Percentiles rank a stretch among this genome's conserved stretches.
Conservation (phyloP, 495 filamentous ascomycete species). For the Penicillium herquei region DNA sequence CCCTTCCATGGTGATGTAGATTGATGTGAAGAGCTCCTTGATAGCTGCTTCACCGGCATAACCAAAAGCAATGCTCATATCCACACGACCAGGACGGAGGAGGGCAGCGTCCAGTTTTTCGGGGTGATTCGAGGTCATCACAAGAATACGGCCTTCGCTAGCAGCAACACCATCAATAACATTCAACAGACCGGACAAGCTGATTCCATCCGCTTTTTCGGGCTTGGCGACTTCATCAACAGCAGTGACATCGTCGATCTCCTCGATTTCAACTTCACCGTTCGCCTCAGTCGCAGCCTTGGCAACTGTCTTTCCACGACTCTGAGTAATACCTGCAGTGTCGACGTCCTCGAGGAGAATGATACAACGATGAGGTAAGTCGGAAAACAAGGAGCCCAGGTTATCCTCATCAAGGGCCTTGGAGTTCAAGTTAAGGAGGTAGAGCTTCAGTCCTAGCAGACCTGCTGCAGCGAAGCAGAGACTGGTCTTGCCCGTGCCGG, state of each 20-base stretch:
- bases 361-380: conserved; percentile 45
- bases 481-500: conserved; percentile 53
- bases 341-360: conserved; percentile 52
- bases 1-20: conserved; percentile 53
- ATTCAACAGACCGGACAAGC: conserved; percentile 74
- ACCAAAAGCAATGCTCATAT: conserved; percentile 69
- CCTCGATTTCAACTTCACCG: not conserved
- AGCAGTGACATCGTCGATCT: conserved; percentile 1
- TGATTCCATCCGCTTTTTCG: conserved; percentile 37
- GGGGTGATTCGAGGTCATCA: conserved; percentile 83
- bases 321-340: conserved; percentile 57
- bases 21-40: conserved; percentile 65
- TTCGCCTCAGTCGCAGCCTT: not conserved
- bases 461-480: conserved; percentile 49
- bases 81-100: conserved; percentile 73
- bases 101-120: conserved; percentile 75
- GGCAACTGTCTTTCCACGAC: conserved; percentile 17
- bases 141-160: conserved; percentile 72
- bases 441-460: conserved; percentile 43
- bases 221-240: conserved; percentile 6
- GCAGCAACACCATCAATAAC: conserved; percentile 79
- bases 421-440: conserved; percentile 46
- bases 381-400: conserved; percentile 66
- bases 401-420: conserved; percentile 58
- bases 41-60: conserved; percentile 63